phyloP scores from a whole-genome alignment of 805 yeast genomes.

The Pichia pseudocactophila region DNA sequence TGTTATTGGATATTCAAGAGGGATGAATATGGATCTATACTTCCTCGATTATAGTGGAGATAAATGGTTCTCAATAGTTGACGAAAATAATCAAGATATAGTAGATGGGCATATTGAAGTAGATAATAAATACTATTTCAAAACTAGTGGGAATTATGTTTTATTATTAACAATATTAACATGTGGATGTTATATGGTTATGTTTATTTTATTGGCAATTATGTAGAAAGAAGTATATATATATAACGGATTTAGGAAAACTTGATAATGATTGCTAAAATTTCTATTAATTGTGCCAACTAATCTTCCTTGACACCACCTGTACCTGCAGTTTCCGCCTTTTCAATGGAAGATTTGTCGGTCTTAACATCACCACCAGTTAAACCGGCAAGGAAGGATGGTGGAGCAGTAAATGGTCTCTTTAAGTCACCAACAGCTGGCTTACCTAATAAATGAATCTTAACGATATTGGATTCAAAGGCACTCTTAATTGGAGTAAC shows the following conservation, averaged over 20 bases:
- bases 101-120: slow-evolving; percentile 5
- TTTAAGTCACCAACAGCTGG: slow-evolving; percentile 84
- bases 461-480: slow-evolving; percentile 80
- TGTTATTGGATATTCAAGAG: slow-evolving; percentile 29
- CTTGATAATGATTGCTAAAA: not conserved
- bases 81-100: not conserved
- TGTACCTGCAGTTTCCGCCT: slow-evolving; percentile 75
- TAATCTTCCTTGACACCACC: slow-evolving; percentile 89
- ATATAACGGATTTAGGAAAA: not conserved
- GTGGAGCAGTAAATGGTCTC: slow-evolving; percentile 90
- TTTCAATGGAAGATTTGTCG: slow-evolving; percentile 79
- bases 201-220: slow-evolving; percentile 42
- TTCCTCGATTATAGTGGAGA: slow-evolving; percentile 21
- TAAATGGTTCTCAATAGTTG: slow-evolving; percentile 15
- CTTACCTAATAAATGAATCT: slow-evolving; percentile 78
- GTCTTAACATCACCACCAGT: slow-evolving; percentile 49
- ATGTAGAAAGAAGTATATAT: slow-evolving; percentile 21
- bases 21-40: slow-evolving; percentile 26
- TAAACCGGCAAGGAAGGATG: slow-evolving; percentile 55
- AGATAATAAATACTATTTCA: slow-evolving; percentile 31
- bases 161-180: slow-evolving; percentile 43
- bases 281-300: slow-evolving; percentile 6
- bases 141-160: slow-evolving; percentile 56
- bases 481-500: slow-evolving; percentile 86
- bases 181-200: slow-evolving; percentile 38